Conservation (phyloP, 352 stramenopile species). For the Pythium brachiatum region DNA sequence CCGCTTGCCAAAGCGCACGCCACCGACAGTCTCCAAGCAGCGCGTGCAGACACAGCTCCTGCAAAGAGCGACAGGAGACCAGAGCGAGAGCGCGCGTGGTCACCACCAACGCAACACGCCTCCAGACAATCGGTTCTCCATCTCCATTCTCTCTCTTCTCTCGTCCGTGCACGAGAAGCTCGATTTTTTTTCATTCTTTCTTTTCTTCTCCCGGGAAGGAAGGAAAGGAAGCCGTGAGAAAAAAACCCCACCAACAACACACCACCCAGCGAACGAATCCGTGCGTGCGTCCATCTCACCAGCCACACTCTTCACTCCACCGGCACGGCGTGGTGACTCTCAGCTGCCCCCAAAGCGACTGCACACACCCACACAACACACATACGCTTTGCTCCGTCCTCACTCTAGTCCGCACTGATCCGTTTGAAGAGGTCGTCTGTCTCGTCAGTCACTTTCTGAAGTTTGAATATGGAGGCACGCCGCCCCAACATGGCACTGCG, state of each 20-base stretch:
- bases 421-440: neutral
- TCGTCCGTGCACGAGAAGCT: constrained; percentile 2
- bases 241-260: neutral
- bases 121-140: neutral
- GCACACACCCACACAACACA: neutral
- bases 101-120: no score
- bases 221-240: neutral
- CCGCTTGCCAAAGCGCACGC: neutral
- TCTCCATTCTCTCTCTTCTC: neutral
- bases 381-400: no score
- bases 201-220: neutral
- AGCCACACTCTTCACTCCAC: neutral
- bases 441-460: constrained; percentile 12
- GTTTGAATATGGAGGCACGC: constrained; percentile 18
- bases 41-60: neutral
- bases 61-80: no score
- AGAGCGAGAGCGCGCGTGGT: no score
- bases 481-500: constrained; percentile 12
- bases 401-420: no score
- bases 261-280: neutral
- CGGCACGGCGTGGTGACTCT: neutral
- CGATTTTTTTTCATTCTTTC: constrained; percentile 16
- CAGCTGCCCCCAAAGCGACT: constrained; percentile 8
- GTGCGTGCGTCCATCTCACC: constrained; percentile 1
- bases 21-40: neutral